These are phyloP conservation scores for Chlorella sorokiniana DNA, from an alignment of 139 green algal species.

Conservation along the genomic window DNA sequence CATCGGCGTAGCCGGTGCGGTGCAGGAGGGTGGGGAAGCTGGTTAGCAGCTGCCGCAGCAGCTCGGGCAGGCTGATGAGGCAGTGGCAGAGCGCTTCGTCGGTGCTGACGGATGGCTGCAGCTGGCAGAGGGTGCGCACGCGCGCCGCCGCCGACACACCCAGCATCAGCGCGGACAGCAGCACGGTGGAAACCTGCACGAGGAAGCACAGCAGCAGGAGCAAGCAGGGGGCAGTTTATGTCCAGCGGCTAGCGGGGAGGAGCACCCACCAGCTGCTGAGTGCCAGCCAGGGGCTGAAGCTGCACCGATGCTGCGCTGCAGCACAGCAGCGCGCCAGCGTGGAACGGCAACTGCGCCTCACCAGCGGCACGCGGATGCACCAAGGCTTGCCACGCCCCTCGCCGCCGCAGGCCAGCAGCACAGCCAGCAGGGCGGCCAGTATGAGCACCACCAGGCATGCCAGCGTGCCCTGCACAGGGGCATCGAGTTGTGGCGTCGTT, in stretches of 20 bases:
- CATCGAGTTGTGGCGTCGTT: too few species aligned
- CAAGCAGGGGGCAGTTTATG: neutral
- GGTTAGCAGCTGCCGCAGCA: slow-evolving; percentile 21
- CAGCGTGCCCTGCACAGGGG: slow-evolving; percentile 25
- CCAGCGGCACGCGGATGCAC: neutral
- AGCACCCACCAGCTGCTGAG: too few species aligned
- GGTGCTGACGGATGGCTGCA: neutral
- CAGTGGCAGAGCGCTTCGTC: slow-evolving; percentile 6
- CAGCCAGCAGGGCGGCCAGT: slow-evolving; percentile 1
- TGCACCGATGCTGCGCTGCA: neutral
- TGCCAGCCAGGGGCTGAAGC: neutral
- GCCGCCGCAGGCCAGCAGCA: neutral
- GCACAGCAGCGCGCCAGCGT: too few species aligned
- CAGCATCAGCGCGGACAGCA: neutral
- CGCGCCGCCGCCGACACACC: neutral
- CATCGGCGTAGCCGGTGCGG: neutral
- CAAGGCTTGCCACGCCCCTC: neutral
- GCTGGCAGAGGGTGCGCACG: neutral
- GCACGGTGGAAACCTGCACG: neutral
- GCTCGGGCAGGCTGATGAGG: slow-evolving; percentile 10
- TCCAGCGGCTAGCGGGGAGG: too few species aligned
- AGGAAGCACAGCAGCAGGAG: neutral
- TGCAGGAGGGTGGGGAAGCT: slow-evolving; percentile 5
- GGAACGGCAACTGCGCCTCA: neutral
- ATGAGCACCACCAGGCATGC: slow-evolving; percentile 4